Conservation (phyloP, 371 early-diverging fungal genomes). For the Antonospora locustae region DNA sequence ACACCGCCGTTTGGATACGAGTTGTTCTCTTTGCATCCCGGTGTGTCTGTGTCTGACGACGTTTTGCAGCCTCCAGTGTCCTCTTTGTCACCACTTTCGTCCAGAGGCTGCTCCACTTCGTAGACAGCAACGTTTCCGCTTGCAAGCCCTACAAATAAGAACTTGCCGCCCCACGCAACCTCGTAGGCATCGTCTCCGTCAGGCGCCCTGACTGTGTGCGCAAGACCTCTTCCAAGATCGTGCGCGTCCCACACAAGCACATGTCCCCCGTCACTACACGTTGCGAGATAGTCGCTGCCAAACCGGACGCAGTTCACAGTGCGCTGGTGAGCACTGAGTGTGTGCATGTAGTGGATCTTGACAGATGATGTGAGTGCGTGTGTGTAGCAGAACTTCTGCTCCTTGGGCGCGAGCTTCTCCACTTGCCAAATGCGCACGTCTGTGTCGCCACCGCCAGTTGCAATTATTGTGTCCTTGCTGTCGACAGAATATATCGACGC, state of each 20-base stretch:
- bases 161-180: constrained; percentile 31
- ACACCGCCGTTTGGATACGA: not conserved
- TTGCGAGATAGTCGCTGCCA: constrained; percentile 32
- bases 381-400: constrained; percentile 24
- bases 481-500: constrained; percentile 47
- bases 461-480: constrained; percentile 25
- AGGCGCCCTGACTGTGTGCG: constrained; percentile 18
- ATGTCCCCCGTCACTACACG: constrained; percentile 48
- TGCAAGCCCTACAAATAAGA: constrained; percentile 30
- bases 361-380: constrained; percentile 37
- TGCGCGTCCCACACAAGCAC: constrained; percentile 30
- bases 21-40: not conserved
- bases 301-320: constrained; percentile 50
- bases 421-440: constrained; percentile 50
- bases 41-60: not conserved
- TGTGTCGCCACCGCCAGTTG: constrained; percentile 51
- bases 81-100: not conserved
- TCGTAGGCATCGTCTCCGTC: constrained; percentile 52
- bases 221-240: constrained; percentile 4
- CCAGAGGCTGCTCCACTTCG: not conserved
- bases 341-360: constrained; percentile 27
- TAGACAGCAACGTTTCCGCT: constrained; percentile 22
- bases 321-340: constrained; percentile 36
- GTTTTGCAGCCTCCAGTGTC: not conserved
- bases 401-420: not conserved